Evolutionary conservation across 495 filamentous ascomycete genomes (phyloP).

Genomic region (Symbiotaphrina buchneri): DNA sequence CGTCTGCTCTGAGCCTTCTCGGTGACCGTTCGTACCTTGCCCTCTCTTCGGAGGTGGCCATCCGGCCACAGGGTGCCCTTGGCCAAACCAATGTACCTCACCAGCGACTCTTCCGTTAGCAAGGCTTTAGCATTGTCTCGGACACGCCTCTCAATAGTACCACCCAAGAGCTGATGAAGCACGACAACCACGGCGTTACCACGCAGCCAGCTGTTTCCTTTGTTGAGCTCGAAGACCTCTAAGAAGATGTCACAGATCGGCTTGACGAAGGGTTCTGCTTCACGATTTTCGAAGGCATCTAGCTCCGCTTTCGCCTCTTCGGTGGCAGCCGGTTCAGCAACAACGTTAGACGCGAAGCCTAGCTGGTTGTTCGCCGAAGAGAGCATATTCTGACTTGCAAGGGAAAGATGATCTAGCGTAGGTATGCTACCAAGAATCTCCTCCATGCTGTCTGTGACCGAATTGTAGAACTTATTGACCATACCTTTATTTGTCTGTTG

Average conservation of each 20-base stretch:
- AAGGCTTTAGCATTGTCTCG: conserved; percentile 52
- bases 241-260: conserved; percentile 96
- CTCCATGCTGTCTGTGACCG: conserved; percentile 94
- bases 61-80: conserved; percentile 64
- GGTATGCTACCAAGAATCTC: conserved; percentile 91
- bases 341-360: conserved; percentile 18
- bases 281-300: conserved; percentile 74
- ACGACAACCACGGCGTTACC: conserved; percentile 84
- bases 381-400: conserved; percentile 82
- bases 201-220: conserved; percentile 82
- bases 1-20: conserved; percentile 46
- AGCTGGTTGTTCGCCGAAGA: conserved; percentile 68
- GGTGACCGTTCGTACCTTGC: conserved; percentile 30
- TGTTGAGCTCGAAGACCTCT: conserved; percentile 85
- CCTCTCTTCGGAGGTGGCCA: conserved; percentile 28
- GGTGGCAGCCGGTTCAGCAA: conserved; percentile 40
- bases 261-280: conserved; percentile 88
- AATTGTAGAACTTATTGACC: conserved; percentile 85
- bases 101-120: conserved; percentile 52
- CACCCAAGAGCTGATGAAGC: conserved; percentile 49
- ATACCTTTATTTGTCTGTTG: conserved; percentile 61
- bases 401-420: conserved; percentile 80
- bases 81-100: conserved; percentile 48
- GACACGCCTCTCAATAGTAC: conserved; percentile 81
- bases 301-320: conserved; percentile 91